Base-by-base conservation (phyloP, 345 rosid species). In the Acer campestre region DNA sequence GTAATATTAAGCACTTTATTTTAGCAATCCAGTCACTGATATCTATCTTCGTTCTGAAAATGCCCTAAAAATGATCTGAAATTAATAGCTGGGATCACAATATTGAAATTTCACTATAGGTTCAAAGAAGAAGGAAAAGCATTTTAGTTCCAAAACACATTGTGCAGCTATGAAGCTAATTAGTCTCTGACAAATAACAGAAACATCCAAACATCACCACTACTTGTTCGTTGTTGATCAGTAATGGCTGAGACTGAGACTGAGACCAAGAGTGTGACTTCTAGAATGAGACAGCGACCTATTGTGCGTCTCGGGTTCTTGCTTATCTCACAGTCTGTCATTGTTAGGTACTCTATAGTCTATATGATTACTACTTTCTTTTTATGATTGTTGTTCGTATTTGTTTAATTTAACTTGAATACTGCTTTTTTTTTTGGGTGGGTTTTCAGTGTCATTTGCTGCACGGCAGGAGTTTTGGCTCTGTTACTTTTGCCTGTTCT, bases 231-330 rank as follows among this genome's bases (percentile, higher is more conserved):
- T 12, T 6, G 29, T 40, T 8, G 48, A 56, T 18, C 68, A 64
- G 46, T 42, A 8, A 42, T 68, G 71, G 64, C 77, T 53, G 76
- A 79, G 20, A 68, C 82, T 59, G 75, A 79, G 20, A 66, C 82
- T n/a, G 78, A 77, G 82, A 44, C 81, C 73, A 62, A 84, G 25
- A 20, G 27, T 46, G 53, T 7, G 75, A 6, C 80, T 62, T 49
- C 83, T 64, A 82, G 78, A 75, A 75, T 64, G 75, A 91, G 83
- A 78, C 87, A 85, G 31, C 88, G 97, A 63, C 99, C 97, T 38
- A 89, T 96, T 61, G 97, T 92, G 77, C 92, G 90, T 65, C 84
- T 96, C 0, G 99, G 94, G 78, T 83, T 85, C 67, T 83, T 94
- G 76, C 97, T 96, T 81, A 85, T 91, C 80, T 83, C 95, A 61